These are phyloP conservation scores for Cynara cardunculus DNA, from an alignment of 129 eudicot species.

Conservation along the genomic window DNA sequence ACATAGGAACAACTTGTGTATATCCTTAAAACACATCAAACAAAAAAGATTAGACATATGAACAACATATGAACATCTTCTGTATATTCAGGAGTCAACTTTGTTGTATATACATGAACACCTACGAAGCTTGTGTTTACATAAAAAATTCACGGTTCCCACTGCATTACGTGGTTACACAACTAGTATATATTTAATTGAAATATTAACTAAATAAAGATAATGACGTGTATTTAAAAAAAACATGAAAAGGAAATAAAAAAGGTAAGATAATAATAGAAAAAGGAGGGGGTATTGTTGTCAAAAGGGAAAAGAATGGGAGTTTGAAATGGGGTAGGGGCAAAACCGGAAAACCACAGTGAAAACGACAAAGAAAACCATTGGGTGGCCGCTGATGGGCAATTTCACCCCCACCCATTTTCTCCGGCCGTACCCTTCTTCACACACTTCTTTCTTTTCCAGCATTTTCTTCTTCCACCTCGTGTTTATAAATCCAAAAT, in stretches of 20 bases:
- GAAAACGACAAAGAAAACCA: constrained; percentile 22
- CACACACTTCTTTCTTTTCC: constrained; percentile 19
- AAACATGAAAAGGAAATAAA: background rate
- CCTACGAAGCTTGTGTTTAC: too few species aligned
- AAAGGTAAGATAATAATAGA: background rate
- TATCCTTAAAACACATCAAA: too few species aligned
- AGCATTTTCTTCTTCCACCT: constrained; percentile 3
- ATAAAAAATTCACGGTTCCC: too few species aligned
- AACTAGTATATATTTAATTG: too few species aligned
- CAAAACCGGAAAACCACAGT: constrained; percentile 1
- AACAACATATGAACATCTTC: too few species aligned
- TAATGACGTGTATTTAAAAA: too few species aligned
- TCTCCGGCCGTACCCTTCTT: constrained; percentile 10
- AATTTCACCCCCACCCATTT: constrained; percentile 24
- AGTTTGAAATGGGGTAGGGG: constrained; percentile 20
- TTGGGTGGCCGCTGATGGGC: constrained; percentile 6
- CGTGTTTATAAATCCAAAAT: constrained; percentile 26
- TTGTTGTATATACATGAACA: too few species aligned
- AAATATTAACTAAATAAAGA: too few species aligned
- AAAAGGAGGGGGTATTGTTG: background rate
- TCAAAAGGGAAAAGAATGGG: background rate
- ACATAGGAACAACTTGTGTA: too few species aligned
- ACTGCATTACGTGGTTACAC: too few species aligned
- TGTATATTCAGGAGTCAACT: too few species aligned
- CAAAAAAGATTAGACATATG: too few species aligned